These are phyloP conservation scores for Auricularia cornea DNA, from an alignment of 768 basidiomycete genomes.

Conservation along the genomic window DNA sequence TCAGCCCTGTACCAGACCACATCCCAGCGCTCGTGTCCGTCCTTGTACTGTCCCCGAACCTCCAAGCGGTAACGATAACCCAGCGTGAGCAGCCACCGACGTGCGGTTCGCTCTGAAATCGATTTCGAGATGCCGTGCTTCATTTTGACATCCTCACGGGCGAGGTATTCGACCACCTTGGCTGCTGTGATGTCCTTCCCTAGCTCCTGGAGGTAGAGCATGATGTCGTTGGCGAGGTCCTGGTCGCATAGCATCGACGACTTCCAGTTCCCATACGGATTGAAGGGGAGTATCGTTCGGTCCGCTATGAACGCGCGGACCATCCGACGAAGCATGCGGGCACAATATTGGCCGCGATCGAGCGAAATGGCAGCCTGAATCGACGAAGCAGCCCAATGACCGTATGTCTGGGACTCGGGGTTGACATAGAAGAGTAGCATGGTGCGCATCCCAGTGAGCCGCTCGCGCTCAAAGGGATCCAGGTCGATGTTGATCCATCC, in stretches of 20 bases:
- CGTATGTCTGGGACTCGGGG: not conserved
- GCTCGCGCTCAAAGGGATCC: not conserved
- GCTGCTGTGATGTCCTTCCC: constrained; percentile 19
- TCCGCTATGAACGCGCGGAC: not conserved
- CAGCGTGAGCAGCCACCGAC: constrained; percentile 26
- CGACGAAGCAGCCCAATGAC: not conserved
- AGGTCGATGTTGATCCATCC: not conserved
- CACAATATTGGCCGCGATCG: not conserved
- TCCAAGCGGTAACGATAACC: constrained; percentile 22
- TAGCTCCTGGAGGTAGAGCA: constrained; percentile 21
- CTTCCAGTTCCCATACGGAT: constrained; percentile 11
- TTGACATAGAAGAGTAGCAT: not conserved
- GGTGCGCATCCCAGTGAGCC: not conserved
- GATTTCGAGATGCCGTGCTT: constrained; percentile 1
- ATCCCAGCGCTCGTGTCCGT: constrained; percentile 27
- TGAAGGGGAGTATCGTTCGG: not conserved
- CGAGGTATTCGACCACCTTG: constrained; percentile 26
- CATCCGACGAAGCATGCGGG: not conserved
- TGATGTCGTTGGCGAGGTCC: constrained; percentile 20
- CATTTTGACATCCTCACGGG: constrained; percentile 5
- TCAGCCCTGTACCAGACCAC: constrained; percentile 9
- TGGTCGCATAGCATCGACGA: constrained; percentile 18
- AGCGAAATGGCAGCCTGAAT: not conserved
- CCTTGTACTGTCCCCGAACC: constrained; percentile 29
- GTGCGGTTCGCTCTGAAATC: constrained; percentile 21